A percentile compares a stretch with the other conserved stretches of the same genome.
These are phyloP conservation scores for Pulveroboletus ravenelii DNA, from an alignment of 768 basidiomycete species.

Conservation along the genomic window DNA sequence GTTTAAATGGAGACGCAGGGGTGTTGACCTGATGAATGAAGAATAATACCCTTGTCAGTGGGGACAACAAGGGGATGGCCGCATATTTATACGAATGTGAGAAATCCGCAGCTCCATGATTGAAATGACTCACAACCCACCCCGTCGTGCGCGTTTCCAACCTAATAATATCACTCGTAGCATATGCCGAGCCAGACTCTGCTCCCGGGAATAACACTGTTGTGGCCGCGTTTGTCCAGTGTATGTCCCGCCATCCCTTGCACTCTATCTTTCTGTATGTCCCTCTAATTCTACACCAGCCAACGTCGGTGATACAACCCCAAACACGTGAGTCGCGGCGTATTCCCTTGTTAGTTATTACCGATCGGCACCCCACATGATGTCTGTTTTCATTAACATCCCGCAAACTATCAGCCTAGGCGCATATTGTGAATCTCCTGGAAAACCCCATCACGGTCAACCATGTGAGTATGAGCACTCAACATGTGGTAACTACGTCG, in stretches of 20 bases:
- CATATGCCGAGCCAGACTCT: slow-evolving; percentile 55
- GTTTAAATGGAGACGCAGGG: background rate
- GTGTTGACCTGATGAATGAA: slow-evolving; percentile 22
- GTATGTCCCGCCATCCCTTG: slow-evolving; percentile 34
- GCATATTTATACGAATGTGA: slow-evolving; percentile 72
- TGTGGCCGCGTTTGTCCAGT: slow-evolving; percentile 72
- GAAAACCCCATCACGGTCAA: slow-evolving; percentile 60
- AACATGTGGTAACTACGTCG: slow-evolving; percentile 65
- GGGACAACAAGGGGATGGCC: slow-evolving; percentile 85
- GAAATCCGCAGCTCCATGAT: slow-evolving; percentile 9
- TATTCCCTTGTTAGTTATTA: background rate
- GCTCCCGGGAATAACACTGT: slow-evolving; percentile 69
- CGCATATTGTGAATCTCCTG: slow-evolving; percentile 75
- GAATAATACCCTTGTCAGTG: slow-evolving; percentile 80
- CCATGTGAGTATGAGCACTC: slow-evolving; percentile 67
- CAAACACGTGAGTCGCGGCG: slow-evolving; percentile 59
- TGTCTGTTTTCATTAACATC: background rate
- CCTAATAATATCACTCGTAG: slow-evolving; percentile 29
- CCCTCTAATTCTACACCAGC: slow-evolving; percentile 36
- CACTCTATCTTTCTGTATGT: background rate
- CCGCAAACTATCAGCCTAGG: slow-evolving; percentile 42
- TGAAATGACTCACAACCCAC: background rate
- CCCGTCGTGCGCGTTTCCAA: background rate
- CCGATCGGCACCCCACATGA: background rate
- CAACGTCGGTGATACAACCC: slow-evolving; percentile 78